Evolutionary conservation across 352 stramenopile species (phyloP), one percentile per base, ranked within the genome.

Genomic region (Globisporangium viniferum): DNA sequence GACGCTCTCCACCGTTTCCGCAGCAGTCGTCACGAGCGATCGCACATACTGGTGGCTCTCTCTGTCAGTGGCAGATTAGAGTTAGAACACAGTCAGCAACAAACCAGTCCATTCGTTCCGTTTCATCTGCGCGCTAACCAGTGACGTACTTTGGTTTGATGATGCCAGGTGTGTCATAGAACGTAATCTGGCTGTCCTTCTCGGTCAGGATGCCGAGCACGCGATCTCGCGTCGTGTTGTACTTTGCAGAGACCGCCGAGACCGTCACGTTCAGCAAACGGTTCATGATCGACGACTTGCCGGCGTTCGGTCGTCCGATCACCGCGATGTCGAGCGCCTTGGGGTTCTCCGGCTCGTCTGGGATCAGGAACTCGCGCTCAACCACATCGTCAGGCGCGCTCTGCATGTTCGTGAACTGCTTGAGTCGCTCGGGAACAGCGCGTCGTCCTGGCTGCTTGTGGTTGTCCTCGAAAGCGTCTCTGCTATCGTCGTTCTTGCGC

Each of bases 281-380:
- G 74, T 96, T 96, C 74, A 94, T 88, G 61, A 96, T 91, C 10
- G 85, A 94, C 33, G 86, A 94, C 73, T 96, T 96, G 73, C 88
- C 88, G 10, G 88, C 88, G 65, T 96, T 96, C n/a, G 88, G 88
- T 7, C 88, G 84, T 24, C 88, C 88, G 35, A 96, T 93, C 48
- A 96, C 84, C 7, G 88, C 88, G 24, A 94, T 71, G 64, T 93
- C 84, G 62, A 96, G 73, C 6, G 79, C 86, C 27, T 85, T 82
- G 4, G 88, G 73, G 27, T 90, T 70, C 20, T 84, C 55, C 2
- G 86, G 86, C 66, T 94, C 82, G 62, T 94, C 86, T 3, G 86
- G 86, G 48, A 92, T 80, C 10, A 91, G 62, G 53, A 89, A 92
- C 59, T 90, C 86, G 49, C 86, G 84, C 48, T 94, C 75, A 8